Percentiles rank a stretch among this genome's conserved stretches.
These are phyloP conservation scores for Huntiella bhutanensis DNA, from an alignment of 2,329 filamentous ascomycete species.

Conservation along the genomic window DNA sequence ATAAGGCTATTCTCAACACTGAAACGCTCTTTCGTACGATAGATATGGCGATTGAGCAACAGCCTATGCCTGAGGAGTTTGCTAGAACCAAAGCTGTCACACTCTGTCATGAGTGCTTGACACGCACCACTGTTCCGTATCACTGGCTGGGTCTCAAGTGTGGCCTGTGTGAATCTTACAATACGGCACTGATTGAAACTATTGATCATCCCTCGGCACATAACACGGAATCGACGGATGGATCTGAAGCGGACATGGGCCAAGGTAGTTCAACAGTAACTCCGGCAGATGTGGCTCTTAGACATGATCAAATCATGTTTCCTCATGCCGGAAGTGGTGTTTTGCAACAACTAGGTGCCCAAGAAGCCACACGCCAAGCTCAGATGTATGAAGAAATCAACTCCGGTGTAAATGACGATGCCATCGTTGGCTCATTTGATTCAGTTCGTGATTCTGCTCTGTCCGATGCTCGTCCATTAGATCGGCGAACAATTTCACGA, in stretches of 20 bases:
- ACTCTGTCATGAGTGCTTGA: conserved; percentile 86
- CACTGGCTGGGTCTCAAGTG: conserved; percentile 95
- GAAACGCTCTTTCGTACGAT: conserved; percentile 83
- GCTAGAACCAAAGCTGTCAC: conserved; percentile 62
- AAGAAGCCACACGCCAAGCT: conserved; percentile 6
- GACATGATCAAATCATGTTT: conserved; percentile 1
- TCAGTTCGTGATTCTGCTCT: neutral
- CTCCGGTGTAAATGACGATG: neutral
- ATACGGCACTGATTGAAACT: conserved; percentile 29
- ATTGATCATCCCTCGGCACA: conserved; percentile 5
- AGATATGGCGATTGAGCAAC: conserved; percentile 66
- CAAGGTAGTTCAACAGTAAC: neutral
- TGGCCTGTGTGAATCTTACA: conserved; percentile 50
- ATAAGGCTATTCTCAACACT: conserved; percentile 94
- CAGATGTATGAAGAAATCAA: conserved; percentile 1
- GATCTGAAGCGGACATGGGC: neutral
- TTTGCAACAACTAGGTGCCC: conserved; percentile 3
- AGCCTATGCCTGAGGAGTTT: conserved; percentile 84
- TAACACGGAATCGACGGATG: neutral
- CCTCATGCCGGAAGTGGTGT: neutral
- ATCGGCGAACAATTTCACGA: neutral
- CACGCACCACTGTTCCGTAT: conserved; percentile 68
- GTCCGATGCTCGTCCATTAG: neutral
- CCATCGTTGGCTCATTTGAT: neutral
- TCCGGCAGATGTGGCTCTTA: neutral